These are phyloP conservation scores for Mycena latifolia DNA, from an alignment of 768 basidiomycete genomes.

Conservation along the genomic window DNA sequence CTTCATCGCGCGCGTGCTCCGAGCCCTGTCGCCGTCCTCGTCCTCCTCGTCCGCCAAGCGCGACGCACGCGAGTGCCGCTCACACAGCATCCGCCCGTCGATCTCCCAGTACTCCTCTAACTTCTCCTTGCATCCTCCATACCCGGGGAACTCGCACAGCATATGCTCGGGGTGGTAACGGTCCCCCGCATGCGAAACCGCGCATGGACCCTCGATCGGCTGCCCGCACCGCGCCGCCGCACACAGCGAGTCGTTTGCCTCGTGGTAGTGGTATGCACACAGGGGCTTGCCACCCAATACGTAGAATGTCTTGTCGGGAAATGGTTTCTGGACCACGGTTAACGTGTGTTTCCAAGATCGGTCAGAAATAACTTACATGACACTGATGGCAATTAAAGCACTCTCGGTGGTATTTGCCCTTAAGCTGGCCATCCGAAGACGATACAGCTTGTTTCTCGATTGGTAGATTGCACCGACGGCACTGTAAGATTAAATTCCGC, in stretches of 20 bases:
- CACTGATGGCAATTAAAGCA: constrained; percentile 93
- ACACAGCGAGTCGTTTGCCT: constrained; percentile 91
- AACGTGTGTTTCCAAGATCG: background rate
- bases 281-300: constrained; percentile 91
- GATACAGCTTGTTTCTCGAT: constrained; percentile 95
- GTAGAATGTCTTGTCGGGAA: constrained; percentile 93
- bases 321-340: constrained; percentile 71
- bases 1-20: constrained; percentile 73
- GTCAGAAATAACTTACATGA: constrained; percentile 58
- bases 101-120: constrained; percentile 92
- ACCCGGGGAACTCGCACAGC: constrained; percentile 77
- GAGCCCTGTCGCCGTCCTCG: constrained; percentile 37
- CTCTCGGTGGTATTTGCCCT: constrained; percentile 93
- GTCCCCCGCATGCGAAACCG: constrained; percentile 84
- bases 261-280: constrained; percentile 94
- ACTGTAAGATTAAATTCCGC: constrained; percentile 57
- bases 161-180: constrained; percentile 93
- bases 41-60: constrained; percentile 39
- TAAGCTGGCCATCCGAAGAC: constrained; percentile 92
- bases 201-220: constrained; percentile 95
- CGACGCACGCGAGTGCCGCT: constrained; percentile 70
- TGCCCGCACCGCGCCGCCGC: constrained; percentile 81
- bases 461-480: constrained; percentile 86
- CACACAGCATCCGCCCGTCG: constrained; percentile 88
- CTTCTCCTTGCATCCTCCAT: constrained; percentile 62